Evolutionary conservation across 2,329 filamentous ascomycete species (phyloP), one percentile per base, ranked within the genome.

Genomic region (Blastomyces gilchristii): DNA sequence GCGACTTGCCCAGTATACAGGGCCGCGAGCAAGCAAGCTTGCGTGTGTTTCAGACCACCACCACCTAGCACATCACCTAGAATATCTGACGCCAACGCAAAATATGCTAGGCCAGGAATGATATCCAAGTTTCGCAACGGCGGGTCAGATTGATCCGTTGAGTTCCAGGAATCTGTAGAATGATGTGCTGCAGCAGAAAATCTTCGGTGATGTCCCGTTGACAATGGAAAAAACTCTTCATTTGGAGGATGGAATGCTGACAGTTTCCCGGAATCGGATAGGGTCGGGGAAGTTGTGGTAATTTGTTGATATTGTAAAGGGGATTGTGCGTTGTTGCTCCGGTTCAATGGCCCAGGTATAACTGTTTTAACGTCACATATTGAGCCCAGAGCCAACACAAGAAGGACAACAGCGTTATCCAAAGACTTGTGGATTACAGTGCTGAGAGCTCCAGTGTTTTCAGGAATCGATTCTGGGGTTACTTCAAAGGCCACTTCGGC

Each of bases 101-200:
- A 97, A 72, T 97, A 97, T 39, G 91, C 88, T 63, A 97, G 79
- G 0, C 94, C 94, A 0, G 94, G 93, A 65, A 97, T 89, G 7
- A 89, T 83, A 69, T 97, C 91, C 60, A 94, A 81, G 71, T 96
- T 96, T 68, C 83, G 81, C 61, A 75, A 65, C 2, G 66, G 62
- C 2, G 62, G 64, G 25, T 71, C 73, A 18, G 61, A 66, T 7
- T 60, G 54, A 18, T 72, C 69, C 0, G 34, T 64, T 4, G 63
- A 66, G 11, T 64, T 37, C 50, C 67, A 65, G 18, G 53, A 58
- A 18, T 54, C 62, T 34, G 57, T 39, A 53, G 62, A 60, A 22
- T 22, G n/a, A 61, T 58, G 16, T 22, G 16, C 34, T 66, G 62
- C 34, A 66, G 62, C 52, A 49, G 60, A 3, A 53, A 53, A 12